A percentile compares a stretch with the other conserved stretches of the same genome.
These are phyloP conservation scores for Candida wancherniae DNA, from an alignment of 805 yeast genomes.

Conservation along the genomic window DNA sequence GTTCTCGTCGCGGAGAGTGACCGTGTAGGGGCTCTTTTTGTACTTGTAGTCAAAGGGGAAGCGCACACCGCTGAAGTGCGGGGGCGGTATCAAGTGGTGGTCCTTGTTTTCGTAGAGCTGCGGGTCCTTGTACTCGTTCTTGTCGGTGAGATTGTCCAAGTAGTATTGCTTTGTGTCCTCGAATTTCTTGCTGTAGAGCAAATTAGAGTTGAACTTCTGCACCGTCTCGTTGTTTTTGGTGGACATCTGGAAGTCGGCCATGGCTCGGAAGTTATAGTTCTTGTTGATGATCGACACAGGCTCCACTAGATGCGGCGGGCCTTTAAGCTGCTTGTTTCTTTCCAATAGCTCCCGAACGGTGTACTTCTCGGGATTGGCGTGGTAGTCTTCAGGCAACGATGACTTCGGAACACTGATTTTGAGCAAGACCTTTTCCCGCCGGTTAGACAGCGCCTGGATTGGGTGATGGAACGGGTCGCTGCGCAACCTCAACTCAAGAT, in stretches of 20 bases:
- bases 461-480: slow-evolving; percentile 56
- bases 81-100: slow-evolving; percentile 78
- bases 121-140: slow-evolving; percentile 25
- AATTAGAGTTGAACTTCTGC: slow-evolving; percentile 25
- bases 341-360: slow-evolving; percentile 39
- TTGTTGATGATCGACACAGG: slow-evolving; percentile 68
- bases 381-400: slow-evolving; percentile 36
- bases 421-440: slow-evolving; percentile 54
- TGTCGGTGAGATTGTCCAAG: slow-evolving; percentile 20
- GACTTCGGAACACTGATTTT: slow-evolving; percentile 59
- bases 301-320: slow-evolving; percentile 36
- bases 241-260: slow-evolving; percentile 81
- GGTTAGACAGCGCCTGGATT: slow-evolving; percentile 47
- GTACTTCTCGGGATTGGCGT: slow-evolving; percentile 28
- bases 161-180: slow-evolving; percentile 24
- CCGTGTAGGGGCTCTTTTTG: slow-evolving; percentile 60
- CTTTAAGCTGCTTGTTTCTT: slow-evolving; percentile 21
- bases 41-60: slow-evolving; percentile 77
- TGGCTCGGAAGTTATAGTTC: slow-evolving; percentile 72
- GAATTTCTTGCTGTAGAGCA: slow-evolving; percentile 22
- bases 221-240: slow-evolving; percentile 47
- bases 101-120: slow-evolving; percentile 29
- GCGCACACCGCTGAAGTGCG: slow-evolving; percentile 69
- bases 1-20: slow-evolving; percentile 48
- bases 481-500: slow-evolving; percentile 38